Evolutionary conservation across 2,329 filamentous ascomycete genomes (phyloP).

Genomic region (Arthroderma sp.): DNA sequence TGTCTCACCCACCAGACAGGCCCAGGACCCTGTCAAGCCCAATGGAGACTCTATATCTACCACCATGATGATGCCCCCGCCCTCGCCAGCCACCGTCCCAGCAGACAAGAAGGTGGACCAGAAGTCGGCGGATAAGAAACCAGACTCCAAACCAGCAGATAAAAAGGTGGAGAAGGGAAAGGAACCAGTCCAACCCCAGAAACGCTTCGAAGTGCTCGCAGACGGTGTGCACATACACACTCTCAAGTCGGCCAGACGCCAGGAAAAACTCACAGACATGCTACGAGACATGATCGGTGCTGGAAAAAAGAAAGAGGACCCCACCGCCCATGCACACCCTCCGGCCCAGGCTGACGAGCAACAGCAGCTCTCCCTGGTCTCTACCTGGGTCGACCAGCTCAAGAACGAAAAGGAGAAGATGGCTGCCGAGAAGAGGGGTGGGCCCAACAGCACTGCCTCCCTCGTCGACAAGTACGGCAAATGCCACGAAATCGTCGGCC

Average conservation of each 20-base stretch:
- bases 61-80: background rate
- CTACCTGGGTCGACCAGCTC: slow-evolving; percentile 88
- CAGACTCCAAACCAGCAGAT: slow-evolving; percentile 21
- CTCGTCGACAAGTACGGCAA: slow-evolving; percentile 96
- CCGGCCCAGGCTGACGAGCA: slow-evolving; percentile 46
- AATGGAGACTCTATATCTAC: background rate
- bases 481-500: slow-evolving; percentile 91
- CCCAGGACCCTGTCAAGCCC: background rate
- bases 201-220: slow-evolving; percentile 46
- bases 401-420: slow-evolving; percentile 72
- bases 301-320: slow-evolving; percentile 62
- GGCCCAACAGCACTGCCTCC: slow-evolving; percentile 61
- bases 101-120: background rate
- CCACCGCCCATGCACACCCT: slow-evolving; percentile 13
- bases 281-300: slow-evolving; percentile 70
- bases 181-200: slow-evolving; percentile 23
- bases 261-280: slow-evolving; percentile 91
- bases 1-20: slow-evolving; percentile 23
- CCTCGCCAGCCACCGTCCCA: background rate
- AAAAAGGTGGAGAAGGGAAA: slow-evolving; percentile 22
- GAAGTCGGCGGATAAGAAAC: slow-evolving; percentile 18
- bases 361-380: slow-evolving; percentile 81
- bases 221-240: slow-evolving; percentile 74
- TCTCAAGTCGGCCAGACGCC: slow-evolving; percentile 76
- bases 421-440: slow-evolving; percentile 63